These are phyloP conservation scores for Pelargonium australe DNA, from an alignment of 441 rosid species.

Conservation along the genomic window DNA sequence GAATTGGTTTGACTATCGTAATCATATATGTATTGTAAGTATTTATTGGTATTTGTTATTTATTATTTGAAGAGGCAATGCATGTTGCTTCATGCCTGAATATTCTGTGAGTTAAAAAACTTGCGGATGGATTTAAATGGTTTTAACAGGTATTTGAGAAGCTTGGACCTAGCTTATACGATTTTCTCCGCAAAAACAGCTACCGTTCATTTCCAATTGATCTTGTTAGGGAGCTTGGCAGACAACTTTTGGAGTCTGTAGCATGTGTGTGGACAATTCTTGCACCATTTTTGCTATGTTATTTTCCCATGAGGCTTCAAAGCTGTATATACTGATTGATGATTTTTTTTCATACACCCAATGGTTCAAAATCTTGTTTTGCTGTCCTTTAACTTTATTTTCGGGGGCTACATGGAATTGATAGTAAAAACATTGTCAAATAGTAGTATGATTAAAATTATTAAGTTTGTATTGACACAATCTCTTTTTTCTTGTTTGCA, in stretches of 20 bases:
- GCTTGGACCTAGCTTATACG: constrained; percentile 98
- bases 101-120: constrained; percentile 54
- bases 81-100: constrained; percentile 29
- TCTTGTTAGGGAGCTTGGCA: constrained; percentile 96
- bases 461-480: constrained; percentile 13
- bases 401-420: constrained; percentile 10
- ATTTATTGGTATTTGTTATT: constrained; percentile 48
- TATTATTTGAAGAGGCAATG: constrained; percentile 44
- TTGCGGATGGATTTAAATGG: constrained; percentile 73
- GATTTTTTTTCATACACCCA: constrained; percentile 6
- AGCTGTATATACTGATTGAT: constrained; percentile 13
- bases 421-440: constrained; percentile 1
- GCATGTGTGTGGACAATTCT: constrained; percentile 92
- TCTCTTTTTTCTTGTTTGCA: constrained; percentile 34
- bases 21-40: constrained; percentile 98
- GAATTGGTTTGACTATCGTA: constrained; percentile 99
- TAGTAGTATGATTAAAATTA: not conserved
- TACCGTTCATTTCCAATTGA: constrained; percentile 93
- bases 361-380: constrained; percentile 11
- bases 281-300: constrained; percentile 32
- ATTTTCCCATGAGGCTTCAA: constrained; percentile 17
- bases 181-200: constrained; percentile 93
- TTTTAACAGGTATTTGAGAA: constrained; percentile 95
- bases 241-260: constrained; percentile 96
- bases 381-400: constrained; percentile 18